phyloP scores from a whole-genome alignment of 352 stramenopile genomes.

The Aphanomyces stellatus region DNA sequence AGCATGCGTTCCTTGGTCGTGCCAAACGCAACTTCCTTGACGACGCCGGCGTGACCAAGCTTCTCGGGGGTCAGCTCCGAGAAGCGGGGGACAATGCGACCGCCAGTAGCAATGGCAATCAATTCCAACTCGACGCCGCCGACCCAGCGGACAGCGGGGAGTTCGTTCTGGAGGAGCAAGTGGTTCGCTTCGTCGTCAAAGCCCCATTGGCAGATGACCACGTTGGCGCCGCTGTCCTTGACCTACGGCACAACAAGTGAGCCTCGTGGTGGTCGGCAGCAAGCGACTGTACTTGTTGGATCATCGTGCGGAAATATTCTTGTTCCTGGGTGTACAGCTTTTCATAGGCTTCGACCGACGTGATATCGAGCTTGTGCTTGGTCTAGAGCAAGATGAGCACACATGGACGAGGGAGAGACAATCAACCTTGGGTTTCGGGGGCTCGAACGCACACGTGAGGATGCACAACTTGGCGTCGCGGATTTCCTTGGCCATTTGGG shows the following conservation, averaged over 20 bases:
- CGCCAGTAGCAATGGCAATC: slow-evolving; percentile 99
- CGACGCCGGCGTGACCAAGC: slow-evolving; percentile 89
- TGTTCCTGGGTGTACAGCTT: slow-evolving; percentile 96
- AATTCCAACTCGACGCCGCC: slow-evolving; percentile 99
- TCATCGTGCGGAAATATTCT: slow-evolving; percentile 99
- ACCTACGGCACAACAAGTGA: slow-evolving; percentile 35
- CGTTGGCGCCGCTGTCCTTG: slow-evolving; percentile 97
- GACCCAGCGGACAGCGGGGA: slow-evolving; percentile 98
- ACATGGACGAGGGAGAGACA: not conserved
- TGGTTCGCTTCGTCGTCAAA: slow-evolving; percentile 99
- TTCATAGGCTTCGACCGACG: slow-evolving; percentile 95
- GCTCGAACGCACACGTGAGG: slow-evolving; percentile 98
- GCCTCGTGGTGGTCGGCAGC: not conserved
- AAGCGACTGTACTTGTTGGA: slow-evolving; percentile 71
- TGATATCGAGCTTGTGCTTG: slow-evolving; percentile 99
- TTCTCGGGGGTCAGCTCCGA: slow-evolving; percentile 96
- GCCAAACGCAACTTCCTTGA: slow-evolving; percentile 96
- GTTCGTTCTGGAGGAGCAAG: slow-evolving; percentile 95
- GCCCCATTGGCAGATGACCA: slow-evolving; percentile 99
- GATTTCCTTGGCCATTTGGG: slow-evolving; percentile 97
- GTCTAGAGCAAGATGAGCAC: slow-evolving; percentile 45
- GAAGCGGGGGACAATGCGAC: slow-evolving; percentile 97
- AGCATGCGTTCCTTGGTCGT: slow-evolving; percentile 98
- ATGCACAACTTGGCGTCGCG: slow-evolving; percentile 98
- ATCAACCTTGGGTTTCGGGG: slow-evolving; percentile 97